A percentile compares a stretch with the other conserved stretches of the same genome.
Evolutionary conservation across 1,284 basidiomycete genomes (phyloP).

Genomic region (Puccinia brachypodii): DNA sequence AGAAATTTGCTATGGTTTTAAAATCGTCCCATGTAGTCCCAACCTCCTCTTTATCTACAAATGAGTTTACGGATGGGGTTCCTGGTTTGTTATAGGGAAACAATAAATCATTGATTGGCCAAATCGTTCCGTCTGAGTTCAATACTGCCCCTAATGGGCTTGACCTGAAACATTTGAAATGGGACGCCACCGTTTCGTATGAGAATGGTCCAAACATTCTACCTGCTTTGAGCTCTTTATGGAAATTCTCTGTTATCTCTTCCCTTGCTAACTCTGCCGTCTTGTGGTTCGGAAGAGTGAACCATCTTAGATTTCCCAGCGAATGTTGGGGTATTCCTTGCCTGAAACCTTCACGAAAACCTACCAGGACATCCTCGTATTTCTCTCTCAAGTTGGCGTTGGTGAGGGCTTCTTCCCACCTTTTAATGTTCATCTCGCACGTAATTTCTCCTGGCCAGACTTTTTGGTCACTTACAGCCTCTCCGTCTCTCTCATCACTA

Average conservation of each 20-base stretch:
- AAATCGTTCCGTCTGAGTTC: background rate
- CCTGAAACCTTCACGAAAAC: background rate
- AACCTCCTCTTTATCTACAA: background rate
- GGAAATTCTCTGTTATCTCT: background rate
- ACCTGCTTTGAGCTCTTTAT: background rate
- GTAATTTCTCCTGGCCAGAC: background rate
- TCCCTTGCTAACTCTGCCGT: background rate
- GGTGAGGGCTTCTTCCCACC: background rate
- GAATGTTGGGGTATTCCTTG: background rate
- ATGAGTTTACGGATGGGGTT: background rate
- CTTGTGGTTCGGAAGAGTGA: background rate
- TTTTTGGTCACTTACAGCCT: too few relatives aligned
- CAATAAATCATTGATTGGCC: background rate
- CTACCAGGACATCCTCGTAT: background rate
- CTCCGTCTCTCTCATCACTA: background rate
- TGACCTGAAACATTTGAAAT: background rate
- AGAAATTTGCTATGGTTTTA: background rate
- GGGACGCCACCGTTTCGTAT: background rate
- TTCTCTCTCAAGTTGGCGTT: background rate
- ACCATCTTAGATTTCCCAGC: background rate
- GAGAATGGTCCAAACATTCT: background rate
- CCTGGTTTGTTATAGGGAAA: background rate
- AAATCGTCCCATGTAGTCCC: background rate
- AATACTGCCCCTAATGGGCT: background rate
- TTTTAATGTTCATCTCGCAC: conserved; percentile 3